Conservation (phyloP, 495 filamentous ascomycete species). For the Chaetomium fimeti region DNA sequence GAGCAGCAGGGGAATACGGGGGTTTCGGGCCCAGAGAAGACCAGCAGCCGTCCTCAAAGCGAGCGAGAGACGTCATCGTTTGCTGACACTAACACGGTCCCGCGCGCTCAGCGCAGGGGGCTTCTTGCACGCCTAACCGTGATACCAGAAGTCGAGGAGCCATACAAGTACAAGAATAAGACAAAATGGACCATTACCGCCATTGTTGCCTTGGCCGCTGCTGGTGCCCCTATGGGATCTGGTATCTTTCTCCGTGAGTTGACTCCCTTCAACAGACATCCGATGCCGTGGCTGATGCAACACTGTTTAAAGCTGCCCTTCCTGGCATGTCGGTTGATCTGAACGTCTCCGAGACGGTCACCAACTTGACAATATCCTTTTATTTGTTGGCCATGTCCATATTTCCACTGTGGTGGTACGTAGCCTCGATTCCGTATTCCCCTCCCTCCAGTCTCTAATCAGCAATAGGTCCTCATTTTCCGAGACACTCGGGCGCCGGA, state of each 20-base stretch:
- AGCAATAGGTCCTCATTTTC: constrained; percentile 66
- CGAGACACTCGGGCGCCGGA: constrained; percentile 76
- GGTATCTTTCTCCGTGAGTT: constrained; percentile 78
- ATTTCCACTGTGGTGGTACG: constrained; percentile 84
- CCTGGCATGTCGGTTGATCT: constrained; percentile 65
- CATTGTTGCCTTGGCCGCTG: constrained; percentile 71
- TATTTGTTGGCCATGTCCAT: constrained; percentile 92
- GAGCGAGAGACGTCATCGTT: constrained; percentile 38
- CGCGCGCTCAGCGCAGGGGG: constrained; percentile 67
- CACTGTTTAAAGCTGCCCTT: constrained; percentile 59
- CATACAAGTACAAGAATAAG: constrained; percentile 65
- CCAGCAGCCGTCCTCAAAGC: constrained; percentile 28
- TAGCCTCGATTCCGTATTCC: not conserved
- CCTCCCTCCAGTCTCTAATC: not conserved
- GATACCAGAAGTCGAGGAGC: constrained; percentile 77
- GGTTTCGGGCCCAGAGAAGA: constrained; percentile 4
- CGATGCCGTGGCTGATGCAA: not conserved
- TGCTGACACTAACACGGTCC: constrained; percentile 54
- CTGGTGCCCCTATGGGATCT: constrained; percentile 79
- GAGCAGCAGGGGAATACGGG: not conserved
- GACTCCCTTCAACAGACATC: constrained; percentile 1
- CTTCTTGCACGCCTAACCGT: constrained; percentile 69
- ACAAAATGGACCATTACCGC: constrained; percentile 87
- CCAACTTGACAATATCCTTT: constrained; percentile 79
- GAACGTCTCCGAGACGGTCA: constrained; percentile 62